Evolutionary conservation across 108 stramenopile genomes (phyloP).

Genomic region (Bacterosira constricta): DNA sequence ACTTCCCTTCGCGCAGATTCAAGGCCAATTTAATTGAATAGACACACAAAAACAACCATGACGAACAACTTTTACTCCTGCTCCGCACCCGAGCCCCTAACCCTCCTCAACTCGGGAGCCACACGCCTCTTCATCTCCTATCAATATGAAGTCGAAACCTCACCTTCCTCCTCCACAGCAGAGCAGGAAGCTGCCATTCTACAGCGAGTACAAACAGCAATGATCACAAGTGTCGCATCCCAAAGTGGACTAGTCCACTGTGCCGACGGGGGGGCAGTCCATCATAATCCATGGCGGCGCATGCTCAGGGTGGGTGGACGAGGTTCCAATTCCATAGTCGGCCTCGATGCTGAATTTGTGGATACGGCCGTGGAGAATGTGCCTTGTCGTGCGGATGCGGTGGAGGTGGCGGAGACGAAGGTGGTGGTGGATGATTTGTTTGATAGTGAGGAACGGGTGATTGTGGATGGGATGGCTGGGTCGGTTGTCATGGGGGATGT

Average conservation of each 20-base stretch:
- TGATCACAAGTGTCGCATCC: neutral
- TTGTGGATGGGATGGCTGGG: neutral
- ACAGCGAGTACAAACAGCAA: slow-evolving; percentile 3
- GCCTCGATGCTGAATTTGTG: neutral
- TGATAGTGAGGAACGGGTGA: neutral
- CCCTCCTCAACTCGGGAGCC: slow-evolving; percentile 7
- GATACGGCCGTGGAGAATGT: neutral
- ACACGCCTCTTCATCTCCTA: slow-evolving; percentile 4
- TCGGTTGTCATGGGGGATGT: neutral
- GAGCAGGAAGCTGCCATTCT: slow-evolving; percentile 7
- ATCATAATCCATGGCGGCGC: neutral
- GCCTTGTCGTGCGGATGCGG: neutral
- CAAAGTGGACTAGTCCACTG: slow-evolving; percentile 12
- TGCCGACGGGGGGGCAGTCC: neutral
- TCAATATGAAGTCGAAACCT: slow-evolving; percentile 15
- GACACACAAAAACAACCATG: too few species aligned
- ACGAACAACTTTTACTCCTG: slow-evolving; percentile 32
- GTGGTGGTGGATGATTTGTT: neutral
- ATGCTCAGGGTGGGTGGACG: neutral
- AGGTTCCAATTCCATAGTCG: neutral
- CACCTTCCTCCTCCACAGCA: neutral
- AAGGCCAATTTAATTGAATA: too few species aligned
- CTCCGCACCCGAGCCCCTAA: neutral
- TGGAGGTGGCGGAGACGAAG: neutral
- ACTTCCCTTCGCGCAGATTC: too few species aligned